These are phyloP conservation scores for Eimeria praecox DNA, from an alignment of 169 alveolate genomes.

Conservation along the genomic window DNA sequence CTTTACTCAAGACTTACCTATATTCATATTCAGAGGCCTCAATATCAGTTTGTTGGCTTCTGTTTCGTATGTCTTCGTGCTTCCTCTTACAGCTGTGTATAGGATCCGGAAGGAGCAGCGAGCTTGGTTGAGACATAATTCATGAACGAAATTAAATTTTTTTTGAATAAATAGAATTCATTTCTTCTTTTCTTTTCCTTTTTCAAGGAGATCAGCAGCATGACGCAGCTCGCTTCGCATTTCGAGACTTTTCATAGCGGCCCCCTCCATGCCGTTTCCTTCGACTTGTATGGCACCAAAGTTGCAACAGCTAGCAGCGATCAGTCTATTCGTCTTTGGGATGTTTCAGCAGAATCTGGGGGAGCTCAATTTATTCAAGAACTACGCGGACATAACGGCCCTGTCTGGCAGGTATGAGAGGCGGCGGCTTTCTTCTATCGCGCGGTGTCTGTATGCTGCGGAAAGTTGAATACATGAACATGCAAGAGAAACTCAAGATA, in stretches of 20 bases:
- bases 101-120: background rate
- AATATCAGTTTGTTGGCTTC: background rate
- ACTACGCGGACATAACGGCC: slow-evolving; percentile 91
- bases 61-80: background rate
- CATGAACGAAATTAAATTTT: background rate
- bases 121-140: background rate
- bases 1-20: background rate
- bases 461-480: no score
- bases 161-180: background rate
- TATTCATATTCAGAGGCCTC: background rate
- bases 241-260: slow-evolving; percentile 90
- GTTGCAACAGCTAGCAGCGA: slow-evolving; percentile 94
- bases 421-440: background rate
- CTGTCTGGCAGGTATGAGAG: slow-evolving; percentile 91
- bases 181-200: background rate
- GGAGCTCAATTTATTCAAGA: slow-evolving; percentile 79
- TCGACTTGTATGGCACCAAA: slow-evolving; percentile 93
- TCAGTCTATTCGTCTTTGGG: slow-evolving; percentile 89
- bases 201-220: slow-evolving; percentile 40
- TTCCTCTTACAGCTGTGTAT: background rate
- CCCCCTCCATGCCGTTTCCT: slow-evolving; percentile 89
- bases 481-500: no score
- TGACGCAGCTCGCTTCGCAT: slow-evolving; percentile 77
- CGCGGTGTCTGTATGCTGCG: background rate
- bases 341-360: slow-evolving; percentile 62